A percentile compares a stretch with the other conserved stretches of the same genome.
These are phyloP conservation scores for Tuber aestivum DNA, from an alignment of 495 filamentous ascomycete genomes.

Conservation along the genomic window DNA sequence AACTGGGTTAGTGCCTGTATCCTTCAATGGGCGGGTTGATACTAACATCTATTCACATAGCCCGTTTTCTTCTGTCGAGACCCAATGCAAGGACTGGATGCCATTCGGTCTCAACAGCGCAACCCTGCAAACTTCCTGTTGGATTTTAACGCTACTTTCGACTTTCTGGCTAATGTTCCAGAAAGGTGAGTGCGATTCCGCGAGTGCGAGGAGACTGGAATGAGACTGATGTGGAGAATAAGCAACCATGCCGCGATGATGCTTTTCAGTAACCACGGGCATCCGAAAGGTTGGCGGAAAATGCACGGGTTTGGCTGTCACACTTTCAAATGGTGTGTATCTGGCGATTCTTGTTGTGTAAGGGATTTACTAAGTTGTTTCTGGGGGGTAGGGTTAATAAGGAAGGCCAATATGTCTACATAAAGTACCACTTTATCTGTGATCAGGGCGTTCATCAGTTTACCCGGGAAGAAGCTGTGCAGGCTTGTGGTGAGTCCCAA, in stretches of 20 bases:
- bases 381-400: constrained; percentile 47
- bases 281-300: constrained; percentile 51
- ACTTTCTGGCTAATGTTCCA: constrained; percentile 52
- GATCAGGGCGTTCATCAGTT: constrained; percentile 54
- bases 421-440: constrained; percentile 55
- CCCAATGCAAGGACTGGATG: constrained; percentile 55
- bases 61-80: constrained; percentile 58
- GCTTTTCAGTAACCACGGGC: constrained; percentile 56
- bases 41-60: constrained; percentile 23
- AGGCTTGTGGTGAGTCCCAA: constrained; percentile 40
- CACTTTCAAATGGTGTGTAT: constrained; percentile 51
- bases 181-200: constrained; percentile 43
- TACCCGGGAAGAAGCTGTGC: constrained; percentile 50
- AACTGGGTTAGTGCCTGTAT: constrained; percentile 45
- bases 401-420: constrained; percentile 53
- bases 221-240: background rate
- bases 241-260: constrained; percentile 54
- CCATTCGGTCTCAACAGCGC: constrained; percentile 54
- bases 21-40: background rate
- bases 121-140: constrained; percentile 54
- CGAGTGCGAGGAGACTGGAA: background rate
- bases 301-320: constrained; percentile 56
- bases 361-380: background rate
- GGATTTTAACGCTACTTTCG: constrained; percentile 53
- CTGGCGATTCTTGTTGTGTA: background rate